Evolutionary conservation across 1,284 basidiomycete genomes (phyloP).

Genomic region (Blastosporella zonata): DNA sequence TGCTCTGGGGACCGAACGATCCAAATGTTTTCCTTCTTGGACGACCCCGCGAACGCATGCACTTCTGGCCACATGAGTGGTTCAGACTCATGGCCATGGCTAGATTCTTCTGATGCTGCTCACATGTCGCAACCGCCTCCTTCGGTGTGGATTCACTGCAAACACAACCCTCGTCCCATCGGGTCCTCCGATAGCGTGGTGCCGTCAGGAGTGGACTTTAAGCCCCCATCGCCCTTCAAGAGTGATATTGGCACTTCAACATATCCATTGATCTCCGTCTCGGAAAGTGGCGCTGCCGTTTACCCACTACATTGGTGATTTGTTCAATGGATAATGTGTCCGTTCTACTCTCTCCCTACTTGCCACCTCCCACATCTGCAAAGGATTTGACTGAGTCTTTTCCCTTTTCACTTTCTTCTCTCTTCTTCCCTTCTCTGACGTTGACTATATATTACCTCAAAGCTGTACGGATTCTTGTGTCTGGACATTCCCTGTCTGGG

Average conservation of each 20-base stretch:
- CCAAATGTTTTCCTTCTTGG: constrained; percentile 50
- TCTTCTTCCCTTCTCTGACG: constrained; percentile 20
- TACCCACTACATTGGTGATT: constrained; percentile 6
- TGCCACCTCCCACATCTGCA: not conserved
- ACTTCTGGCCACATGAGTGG: constrained; percentile 17
- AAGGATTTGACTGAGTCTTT: constrained; percentile 10
- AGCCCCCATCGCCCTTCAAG: constrained; percentile 3
- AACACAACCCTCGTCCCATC: not conserved
- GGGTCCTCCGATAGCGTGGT: not conserved
- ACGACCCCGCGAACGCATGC: constrained; percentile 25
- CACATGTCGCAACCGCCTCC: not conserved
- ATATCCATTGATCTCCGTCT: not conserved
- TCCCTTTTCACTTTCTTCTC: constrained; percentile 6
- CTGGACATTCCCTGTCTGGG: constrained; percentile 17
- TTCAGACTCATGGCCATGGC: constrained; percentile 26
- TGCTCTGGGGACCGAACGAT: constrained; percentile 49
- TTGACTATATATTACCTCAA: constrained; percentile 14
- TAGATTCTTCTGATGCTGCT: constrained; percentile 16
- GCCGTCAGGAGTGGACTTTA: constrained; percentile 3
- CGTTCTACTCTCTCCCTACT: too few relatives aligned
- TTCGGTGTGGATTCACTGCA: not conserved
- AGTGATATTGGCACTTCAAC: not conserved
- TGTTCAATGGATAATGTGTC: not conserved
- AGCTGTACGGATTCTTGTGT: constrained; percentile 17
- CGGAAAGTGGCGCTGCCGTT: not conserved